phyloP scores from a whole-genome alignment of 2,329 filamentous ascomycete species.

The Microsporum ferrugineum region DNA sequence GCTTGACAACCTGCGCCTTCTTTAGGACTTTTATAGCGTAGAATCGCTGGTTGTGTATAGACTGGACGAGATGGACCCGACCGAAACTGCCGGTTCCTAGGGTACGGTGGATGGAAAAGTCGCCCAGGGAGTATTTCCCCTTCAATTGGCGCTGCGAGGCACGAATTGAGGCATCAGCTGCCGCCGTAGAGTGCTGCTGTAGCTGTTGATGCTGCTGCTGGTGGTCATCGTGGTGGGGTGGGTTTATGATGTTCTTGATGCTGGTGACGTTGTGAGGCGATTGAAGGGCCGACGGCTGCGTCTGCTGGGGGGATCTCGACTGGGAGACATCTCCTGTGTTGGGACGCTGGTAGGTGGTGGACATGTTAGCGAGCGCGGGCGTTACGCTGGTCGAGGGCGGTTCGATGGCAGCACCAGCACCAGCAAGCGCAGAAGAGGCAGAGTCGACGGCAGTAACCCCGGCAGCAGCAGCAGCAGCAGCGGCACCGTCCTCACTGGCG shows the following conservation, averaged over 20 bases:
- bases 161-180: slow-evolving; percentile 16
- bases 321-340: slow-evolving; percentile 17
- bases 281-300: slow-evolving; percentile 27
- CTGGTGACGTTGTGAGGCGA: slow-evolving; percentile 54
- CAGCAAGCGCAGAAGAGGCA: slow-evolving; percentile 18
- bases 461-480: not conserved
- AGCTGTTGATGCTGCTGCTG: slow-evolving; percentile 16
- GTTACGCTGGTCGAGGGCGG: not conserved
- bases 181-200: slow-evolving; percentile 14
- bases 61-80: slow-evolving; percentile 90
- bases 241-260: slow-evolving; percentile 75
- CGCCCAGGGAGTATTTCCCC: slow-evolving; percentile 87
- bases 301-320: slow-evolving; percentile 26
- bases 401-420: not conserved
- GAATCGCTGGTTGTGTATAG: slow-evolving; percentile 93
- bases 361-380: not conserved
- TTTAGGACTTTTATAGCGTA: slow-evolving; percentile 98
- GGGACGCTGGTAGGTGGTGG: slow-evolving; percentile 3
- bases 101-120: slow-evolving; percentile 84
- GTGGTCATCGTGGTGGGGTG: slow-evolving; percentile 37
- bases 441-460: not conserved
- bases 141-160: slow-evolving; percentile 58
- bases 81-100: slow-evolving; percentile 95
- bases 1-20: slow-evolving; percentile 96
- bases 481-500: slow-evolving; percentile 11